phyloP scores from a whole-genome alignment of 495 filamentous ascomycete genomes.

The Friedmanniomyces endolithicus region DNA sequence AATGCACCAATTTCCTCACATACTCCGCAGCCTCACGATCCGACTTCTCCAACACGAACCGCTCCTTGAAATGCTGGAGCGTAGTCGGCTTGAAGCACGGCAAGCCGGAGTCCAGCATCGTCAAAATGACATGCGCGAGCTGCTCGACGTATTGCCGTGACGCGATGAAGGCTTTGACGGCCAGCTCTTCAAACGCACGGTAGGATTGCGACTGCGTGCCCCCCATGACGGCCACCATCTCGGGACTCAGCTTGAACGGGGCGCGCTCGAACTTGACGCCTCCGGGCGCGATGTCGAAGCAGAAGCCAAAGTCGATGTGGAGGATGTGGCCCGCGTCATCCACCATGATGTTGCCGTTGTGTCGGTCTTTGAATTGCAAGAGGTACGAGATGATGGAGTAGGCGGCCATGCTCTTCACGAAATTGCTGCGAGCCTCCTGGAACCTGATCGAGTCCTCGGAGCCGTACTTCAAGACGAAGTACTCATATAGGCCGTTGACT shows the following conservation, averaged over 20 bases:
- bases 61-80: constrained; percentile 77
- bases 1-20: constrained; percentile 75
- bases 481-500: constrained; percentile 95
- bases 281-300: constrained; percentile 95
- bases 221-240: constrained; percentile 98
- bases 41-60: constrained; percentile 85
- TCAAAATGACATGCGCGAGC: constrained; percentile 71
- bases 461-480: constrained; percentile 94
- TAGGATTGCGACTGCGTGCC: constrained; percentile 78
- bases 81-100: constrained; percentile 98
- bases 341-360: constrained; percentile 99
- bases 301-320: constrained; percentile 99
- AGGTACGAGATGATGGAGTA: constrained; percentile 97
- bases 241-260: constrained; percentile 91
- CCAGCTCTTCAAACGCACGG: constrained; percentile 91
- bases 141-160: constrained; percentile 77
- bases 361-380: constrained; percentile 96
- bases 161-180: constrained; percentile 89
- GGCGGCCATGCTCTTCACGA: constrained; percentile 99
- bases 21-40: constrained; percentile 93
- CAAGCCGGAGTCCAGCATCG: constrained; percentile 93
- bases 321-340: constrained; percentile 94
- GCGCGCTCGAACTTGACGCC: constrained; percentile 95
- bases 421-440: constrained; percentile 91
- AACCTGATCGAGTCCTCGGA: constrained; percentile 87